phyloP scores from a whole-genome alignment of 1,284 basidiomycete species.

The Amylostereum chailletii region DNA sequence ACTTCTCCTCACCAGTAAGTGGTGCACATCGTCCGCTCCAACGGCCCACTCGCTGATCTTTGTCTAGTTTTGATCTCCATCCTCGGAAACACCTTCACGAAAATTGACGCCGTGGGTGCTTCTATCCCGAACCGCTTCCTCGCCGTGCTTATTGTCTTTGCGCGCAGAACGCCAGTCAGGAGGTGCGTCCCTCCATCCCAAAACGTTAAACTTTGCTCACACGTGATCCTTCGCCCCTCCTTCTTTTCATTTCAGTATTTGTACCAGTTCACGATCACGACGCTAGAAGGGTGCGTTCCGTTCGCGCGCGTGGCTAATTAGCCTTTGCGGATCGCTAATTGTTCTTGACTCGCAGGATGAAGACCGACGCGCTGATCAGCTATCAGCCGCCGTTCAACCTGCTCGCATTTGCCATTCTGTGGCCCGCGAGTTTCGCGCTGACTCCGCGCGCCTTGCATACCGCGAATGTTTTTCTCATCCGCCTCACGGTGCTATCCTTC shows the following conservation, averaged over 20 bases:
- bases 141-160: neutral
- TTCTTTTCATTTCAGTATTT: constrained; percentile 48
- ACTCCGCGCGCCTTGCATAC: constrained; percentile 70
- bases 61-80: constrained; percentile 77
- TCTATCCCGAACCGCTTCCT: constrained; percentile 2
- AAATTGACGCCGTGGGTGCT: constrained; percentile 62
- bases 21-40: neutral
- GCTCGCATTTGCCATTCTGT: constrained; percentile 68
- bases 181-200: constrained; percentile 35
- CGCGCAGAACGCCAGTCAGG: constrained; percentile 74
- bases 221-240: neutral
- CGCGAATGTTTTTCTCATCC: constrained; percentile 78
- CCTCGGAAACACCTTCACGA: constrained; percentile 77
- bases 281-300: constrained; percentile 71
- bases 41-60: constrained; percentile 5
- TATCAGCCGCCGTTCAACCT: constrained; percentile 86
- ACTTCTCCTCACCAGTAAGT: constrained; percentile 68
- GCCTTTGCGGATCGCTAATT: neutral
- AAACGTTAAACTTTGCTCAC: neutral
- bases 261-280: constrained; percentile 81
- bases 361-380: constrained; percentile 84
- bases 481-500: constrained; percentile 43
- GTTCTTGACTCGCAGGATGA: constrained; percentile 43
- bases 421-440: constrained; percentile 66
- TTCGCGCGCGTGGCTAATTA: too few relatives aligned